Base-by-base conservation (phyloP, 2,329 filamentous ascomycete genomes). In the Fusarium sp. region DNA sequence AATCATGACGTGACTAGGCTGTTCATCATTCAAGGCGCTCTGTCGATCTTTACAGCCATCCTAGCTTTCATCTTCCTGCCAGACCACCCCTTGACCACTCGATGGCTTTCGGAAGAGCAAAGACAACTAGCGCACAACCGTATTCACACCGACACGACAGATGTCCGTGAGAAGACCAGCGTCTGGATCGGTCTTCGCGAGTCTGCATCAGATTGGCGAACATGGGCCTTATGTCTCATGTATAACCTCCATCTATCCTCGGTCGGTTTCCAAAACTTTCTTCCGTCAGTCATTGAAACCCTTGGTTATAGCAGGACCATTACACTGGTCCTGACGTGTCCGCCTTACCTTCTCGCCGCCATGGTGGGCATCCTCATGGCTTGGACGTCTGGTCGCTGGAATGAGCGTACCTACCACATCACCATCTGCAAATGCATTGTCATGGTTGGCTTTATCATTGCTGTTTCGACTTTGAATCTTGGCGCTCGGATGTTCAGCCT, bases 311-410 rank as follows among this genome's bases (percentile, higher is more conserved):
- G 74, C 44, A 78, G 72, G 1, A 86, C 82, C 0, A 79, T 85
- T 28, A 85, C 84, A 0, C 76, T 87, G 0, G 77, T 84, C 3
- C 77, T 87, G 20, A 86, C 83, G 13, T 83, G 81, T 33, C 85
- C 85, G 0, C 85, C 85, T 0, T 86, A 84, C 68, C 74, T 85
- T 9, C 74, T 84, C 20, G 83, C 84, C 1, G 83, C 69, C 10
- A 44, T 43, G 0, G 58, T 72, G 0, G 61, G 66, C 3, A 72
- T 72, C 13, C 14, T 22, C 1, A 69, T 71, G 20, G 68, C 68
- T 1, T 71, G 68, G 68, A 66, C 78, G 5, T 84, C 82, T 0
- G 85, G 83, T 0, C 78, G 77, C 2, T 79, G 81, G 72, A 81
- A 85, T 54, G 83, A 85, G 64, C 55, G 68, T 1, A 70, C 64